Evolutionary conservation across 2,329 filamentous ascomycete species (phyloP).

Genomic region (Pseudonectria foliicola): DNA sequence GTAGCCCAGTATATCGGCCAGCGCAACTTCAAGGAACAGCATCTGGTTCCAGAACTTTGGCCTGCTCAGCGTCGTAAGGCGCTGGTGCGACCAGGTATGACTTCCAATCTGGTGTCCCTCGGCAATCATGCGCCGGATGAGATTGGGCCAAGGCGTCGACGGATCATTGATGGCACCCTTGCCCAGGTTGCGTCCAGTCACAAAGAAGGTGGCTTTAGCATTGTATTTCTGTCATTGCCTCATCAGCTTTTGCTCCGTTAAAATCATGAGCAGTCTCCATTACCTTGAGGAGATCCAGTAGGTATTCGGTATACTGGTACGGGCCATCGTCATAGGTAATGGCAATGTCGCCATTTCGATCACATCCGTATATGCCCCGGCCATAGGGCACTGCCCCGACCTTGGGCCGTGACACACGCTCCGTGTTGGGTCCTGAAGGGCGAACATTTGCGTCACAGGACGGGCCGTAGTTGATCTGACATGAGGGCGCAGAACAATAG

Average conservation of each 20-base stretch:
- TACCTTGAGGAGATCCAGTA: conserved; percentile 32
- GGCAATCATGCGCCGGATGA: conserved; percentile 38
- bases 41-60: conserved; percentile 33
- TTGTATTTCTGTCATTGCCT: conserved; percentile 21
- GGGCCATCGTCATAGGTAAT: conserved; percentile 42
- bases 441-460: conserved; percentile 54
- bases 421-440: conserved; percentile 45
- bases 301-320: conserved; percentile 32
- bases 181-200: conserved; percentile 29
- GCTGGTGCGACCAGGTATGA: conserved; percentile 42
- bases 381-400: conserved; percentile 50
- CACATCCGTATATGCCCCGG: conserved; percentile 38
- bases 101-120: conserved; percentile 55
- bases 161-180: conserved; percentile 37
- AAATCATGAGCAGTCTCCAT: not conserved
- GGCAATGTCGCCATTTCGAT: conserved; percentile 30
- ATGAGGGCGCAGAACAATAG: conserved; percentile 56
- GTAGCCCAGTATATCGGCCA: conserved; percentile 33
- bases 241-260: not conserved
- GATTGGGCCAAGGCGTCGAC: conserved; percentile 25
- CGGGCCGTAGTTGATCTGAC: conserved; percentile 53
- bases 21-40: conserved; percentile 35
- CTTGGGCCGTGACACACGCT: conserved; percentile 42
- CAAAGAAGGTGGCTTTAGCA: conserved; percentile 33
- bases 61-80: conserved; percentile 30